phyloP scores from a whole-genome alignment of 345 rosid genomes.

The Trapa incisa region DNA sequence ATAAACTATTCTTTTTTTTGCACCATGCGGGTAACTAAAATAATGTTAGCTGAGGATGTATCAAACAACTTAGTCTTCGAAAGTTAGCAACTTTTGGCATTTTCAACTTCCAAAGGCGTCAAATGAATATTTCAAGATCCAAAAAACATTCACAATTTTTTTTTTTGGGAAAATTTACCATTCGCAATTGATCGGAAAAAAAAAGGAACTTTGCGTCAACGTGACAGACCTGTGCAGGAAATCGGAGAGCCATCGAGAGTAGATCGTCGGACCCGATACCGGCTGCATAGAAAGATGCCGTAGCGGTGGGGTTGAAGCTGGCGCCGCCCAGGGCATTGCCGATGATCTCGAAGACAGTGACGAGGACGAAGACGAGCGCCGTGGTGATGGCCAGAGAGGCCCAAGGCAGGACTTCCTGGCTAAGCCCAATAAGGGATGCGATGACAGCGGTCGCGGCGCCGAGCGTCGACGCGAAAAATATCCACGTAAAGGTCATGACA shows the following conservation, averaged over 20 bases:
- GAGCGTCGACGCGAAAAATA: conserved; percentile 39
- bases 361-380: conserved; percentile 46
- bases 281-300: conserved; percentile 69
- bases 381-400: conserved; percentile 31
- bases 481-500: conserved; percentile 61
- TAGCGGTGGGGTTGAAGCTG: conserved; percentile 81
- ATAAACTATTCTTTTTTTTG: no score
- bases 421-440: conserved; percentile 36
- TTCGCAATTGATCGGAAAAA: not conserved
- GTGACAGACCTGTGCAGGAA: conserved; percentile 67
- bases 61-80: not conserved
- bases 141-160: not conserved
- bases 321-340: conserved; percentile 72
- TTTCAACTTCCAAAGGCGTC: not conserved
- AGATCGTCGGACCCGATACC: conserved; percentile 68
- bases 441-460: conserved; percentile 47
- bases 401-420: conserved; percentile 26
- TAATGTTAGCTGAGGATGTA: not conserved
- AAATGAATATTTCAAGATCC: not conserved
- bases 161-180: no score
- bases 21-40: no score
- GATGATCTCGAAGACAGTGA: conserved; percentile 43
- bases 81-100: not conserved
- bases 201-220: not conserved
- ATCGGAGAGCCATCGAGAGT: conserved; percentile 73